These are phyloP conservation scores for Alternaria postmessia DNA, from an alignment of 2,329 filamentous ascomycete species.

Conservation along the genomic window DNA sequence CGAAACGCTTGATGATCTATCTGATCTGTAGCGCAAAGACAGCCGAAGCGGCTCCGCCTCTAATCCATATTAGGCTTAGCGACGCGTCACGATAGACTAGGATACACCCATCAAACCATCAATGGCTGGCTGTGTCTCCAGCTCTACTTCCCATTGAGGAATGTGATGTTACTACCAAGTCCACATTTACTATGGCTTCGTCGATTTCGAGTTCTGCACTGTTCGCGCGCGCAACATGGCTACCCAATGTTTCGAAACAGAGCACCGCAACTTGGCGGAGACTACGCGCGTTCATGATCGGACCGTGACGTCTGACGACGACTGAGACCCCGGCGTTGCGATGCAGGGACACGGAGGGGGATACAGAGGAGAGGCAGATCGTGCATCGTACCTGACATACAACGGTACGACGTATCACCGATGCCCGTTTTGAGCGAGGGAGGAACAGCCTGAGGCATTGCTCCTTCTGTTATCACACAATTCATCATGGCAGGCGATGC, in stretches of 20 bases:
- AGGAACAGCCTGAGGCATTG: neutral
- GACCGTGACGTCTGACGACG: slow-evolving; percentile 14
- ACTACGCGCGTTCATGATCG: slow-evolving; percentile 15
- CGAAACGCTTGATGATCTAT: neutral
- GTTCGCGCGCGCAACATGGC: neutral
- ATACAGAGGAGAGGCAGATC: neutral
- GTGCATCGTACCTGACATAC: neutral
- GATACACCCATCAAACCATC: neutral
- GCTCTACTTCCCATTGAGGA: neutral
- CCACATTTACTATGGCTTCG: neutral
- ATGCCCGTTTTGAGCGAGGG: neutral
- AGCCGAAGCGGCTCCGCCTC: slow-evolving; percentile 1
- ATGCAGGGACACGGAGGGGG: neutral
- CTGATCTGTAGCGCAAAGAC: neutral
- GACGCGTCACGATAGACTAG: neutral
- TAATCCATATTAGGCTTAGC: neutral
- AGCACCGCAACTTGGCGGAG: neutral
- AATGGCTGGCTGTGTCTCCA: neutral
- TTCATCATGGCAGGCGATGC: slow-evolving; percentile 32
- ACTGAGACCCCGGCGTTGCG: slow-evolving; percentile 5
- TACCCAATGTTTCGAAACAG: neutral
- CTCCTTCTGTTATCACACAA: neutral
- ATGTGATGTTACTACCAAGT: neutral
- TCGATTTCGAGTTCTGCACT: neutral
- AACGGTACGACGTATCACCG: neutral